Percentiles rank a stretch among this genome's conserved stretches.
Conservation (phyloP, 2,329 filamentous ascomycete species). For the Xylariaceae sp. region DNA sequence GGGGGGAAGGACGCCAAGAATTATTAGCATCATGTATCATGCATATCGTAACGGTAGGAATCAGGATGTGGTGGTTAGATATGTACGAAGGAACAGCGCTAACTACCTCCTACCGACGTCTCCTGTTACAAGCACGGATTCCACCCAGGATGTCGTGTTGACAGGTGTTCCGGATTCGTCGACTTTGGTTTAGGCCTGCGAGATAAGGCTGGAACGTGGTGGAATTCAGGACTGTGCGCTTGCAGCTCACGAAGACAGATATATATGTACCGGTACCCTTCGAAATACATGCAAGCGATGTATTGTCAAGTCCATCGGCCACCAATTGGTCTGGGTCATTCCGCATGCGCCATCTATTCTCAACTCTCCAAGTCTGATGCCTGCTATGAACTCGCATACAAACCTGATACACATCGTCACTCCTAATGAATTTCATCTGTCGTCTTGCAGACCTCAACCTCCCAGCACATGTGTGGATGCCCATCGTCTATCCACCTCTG, state of each 20-base stretch:
- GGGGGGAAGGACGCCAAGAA: not conserved
- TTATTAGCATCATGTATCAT: slow-evolving; percentile 24
- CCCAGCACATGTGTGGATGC: not conserved
- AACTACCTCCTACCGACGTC: too few relatives aligned
- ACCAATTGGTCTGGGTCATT: not conserved
- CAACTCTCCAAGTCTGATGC: not conserved
- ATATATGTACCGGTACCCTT: not conserved
- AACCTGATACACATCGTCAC: too few relatives aligned
- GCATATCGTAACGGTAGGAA: not conserved
- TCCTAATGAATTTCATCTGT: too few relatives aligned
- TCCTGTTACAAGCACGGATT: too few relatives aligned
- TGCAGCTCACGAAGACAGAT: slow-evolving; percentile 11
- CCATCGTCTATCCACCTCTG: not conserved
- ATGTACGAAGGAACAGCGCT: too few relatives aligned
- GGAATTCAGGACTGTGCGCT: not conserved
- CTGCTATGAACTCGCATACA: not conserved
- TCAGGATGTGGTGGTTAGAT: too few relatives aligned
- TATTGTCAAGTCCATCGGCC: too few relatives aligned
- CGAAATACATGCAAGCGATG: too few relatives aligned
- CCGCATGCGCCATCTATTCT: not conserved
- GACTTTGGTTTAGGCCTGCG: slow-evolving; percentile 3
- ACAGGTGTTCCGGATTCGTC: slow-evolving; percentile 26
- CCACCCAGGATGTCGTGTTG: slow-evolving; percentile 3
- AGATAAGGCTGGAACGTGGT: slow-evolving; percentile 19
- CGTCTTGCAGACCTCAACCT: not conserved